Percentiles rank a stretch among this genome's conserved stretches.
These are phyloP conservation scores for Polysphondylium violaceum DNA, from an alignment of 78 protist genomes.

Conservation along the genomic window DNA sequence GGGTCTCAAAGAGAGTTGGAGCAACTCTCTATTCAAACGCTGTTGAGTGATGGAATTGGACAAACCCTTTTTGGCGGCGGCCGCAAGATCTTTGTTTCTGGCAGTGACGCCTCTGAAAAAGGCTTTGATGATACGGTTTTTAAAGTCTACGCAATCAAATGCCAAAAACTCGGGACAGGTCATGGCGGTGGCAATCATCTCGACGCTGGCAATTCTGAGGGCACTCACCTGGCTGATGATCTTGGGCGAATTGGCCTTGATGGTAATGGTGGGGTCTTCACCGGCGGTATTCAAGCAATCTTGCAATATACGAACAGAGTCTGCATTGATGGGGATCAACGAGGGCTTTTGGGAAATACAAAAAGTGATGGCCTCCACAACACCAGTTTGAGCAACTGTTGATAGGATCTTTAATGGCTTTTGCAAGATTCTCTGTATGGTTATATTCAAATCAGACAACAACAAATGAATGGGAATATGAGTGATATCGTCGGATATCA, in stretches of 20 bases:
- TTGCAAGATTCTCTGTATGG: background rate
- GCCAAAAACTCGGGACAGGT: conserved; percentile 39
- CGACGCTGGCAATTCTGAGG: conserved; percentile 34
- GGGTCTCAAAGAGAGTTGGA: conserved; percentile 92
- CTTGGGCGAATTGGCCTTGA: conserved; percentile 28
- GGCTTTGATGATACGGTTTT: conserved; percentile 65
- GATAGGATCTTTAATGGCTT: conserved; percentile 1
- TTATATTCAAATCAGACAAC: background rate
- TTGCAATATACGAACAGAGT: conserved; percentile 1
- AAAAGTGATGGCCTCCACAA: conserved; percentile 31
- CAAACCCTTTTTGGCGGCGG: conserved; percentile 70
- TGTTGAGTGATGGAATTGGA: conserved; percentile 46
- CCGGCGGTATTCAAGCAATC: conserved; percentile 47
- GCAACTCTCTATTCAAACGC: conserved; percentile 84
- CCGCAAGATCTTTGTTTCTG: conserved; percentile 68
- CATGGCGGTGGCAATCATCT: conserved; percentile 64
- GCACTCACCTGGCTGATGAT: background rate
- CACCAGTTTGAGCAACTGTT: conserved; percentile 34
- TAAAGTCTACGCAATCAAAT: conserved; percentile 54
- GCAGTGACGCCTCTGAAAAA: conserved; percentile 80
- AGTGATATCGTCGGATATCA: conserved; percentile 2
- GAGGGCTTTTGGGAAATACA: conserved; percentile 38
- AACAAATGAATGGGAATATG: conserved; percentile 34
- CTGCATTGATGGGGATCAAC: conserved; percentile 12
- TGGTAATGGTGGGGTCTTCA: conserved; percentile 17